Evolutionary conservation across 2,329 filamentous ascomycete species (phyloP), one percentile per base, ranked within the genome.

Genomic region (Cladosporium oxysporum): DNA sequence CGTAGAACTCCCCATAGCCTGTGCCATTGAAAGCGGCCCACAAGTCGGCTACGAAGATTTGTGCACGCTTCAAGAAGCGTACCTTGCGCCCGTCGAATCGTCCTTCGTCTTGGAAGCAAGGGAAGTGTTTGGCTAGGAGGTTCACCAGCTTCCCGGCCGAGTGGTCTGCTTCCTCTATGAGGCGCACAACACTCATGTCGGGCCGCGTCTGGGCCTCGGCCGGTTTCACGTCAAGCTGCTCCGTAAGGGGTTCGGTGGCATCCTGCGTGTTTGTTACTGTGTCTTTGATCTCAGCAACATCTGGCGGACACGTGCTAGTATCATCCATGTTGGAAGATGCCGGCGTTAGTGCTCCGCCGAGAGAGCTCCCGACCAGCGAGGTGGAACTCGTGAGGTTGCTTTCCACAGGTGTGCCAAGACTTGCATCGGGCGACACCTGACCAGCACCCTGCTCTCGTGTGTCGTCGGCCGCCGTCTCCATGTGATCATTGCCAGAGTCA

Each of bases 11-110:
- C 35, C 95, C 96, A 73, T 89, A 93, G 29, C 86, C 84, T 70
- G 90, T 83, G 55, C 92, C 93, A 62, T 94, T 87, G 76, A 98
- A 98, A 69, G 93, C 96, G 5, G 95, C 96, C 96, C 96, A 99
- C 0, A 98, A 77, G 77, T 99, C 95, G 26, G 96, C 96, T 2
- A 96, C 93, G 23, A 98, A 85, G 67, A 99, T 99, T 79, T 99
- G 95, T 1, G 95, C 93, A 12, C 96, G 88, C 80, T 99, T 99
- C 75, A 97, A 88, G 68, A 99, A 86, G 16, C 92, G 90, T 2
- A 99, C 88, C 65, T 84, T 85, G 53, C 89, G 88, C 11, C 88
- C 88, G 62, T 94, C 88, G 75, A 93, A 97, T 3, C 75, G 79
- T 65, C 88, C 87, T 75, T 93, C 90, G 74, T 99, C 95, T 26